Base-by-base conservation (phyloP, 78 protist species). In the Mastigamoeba balamuthi region DNA sequence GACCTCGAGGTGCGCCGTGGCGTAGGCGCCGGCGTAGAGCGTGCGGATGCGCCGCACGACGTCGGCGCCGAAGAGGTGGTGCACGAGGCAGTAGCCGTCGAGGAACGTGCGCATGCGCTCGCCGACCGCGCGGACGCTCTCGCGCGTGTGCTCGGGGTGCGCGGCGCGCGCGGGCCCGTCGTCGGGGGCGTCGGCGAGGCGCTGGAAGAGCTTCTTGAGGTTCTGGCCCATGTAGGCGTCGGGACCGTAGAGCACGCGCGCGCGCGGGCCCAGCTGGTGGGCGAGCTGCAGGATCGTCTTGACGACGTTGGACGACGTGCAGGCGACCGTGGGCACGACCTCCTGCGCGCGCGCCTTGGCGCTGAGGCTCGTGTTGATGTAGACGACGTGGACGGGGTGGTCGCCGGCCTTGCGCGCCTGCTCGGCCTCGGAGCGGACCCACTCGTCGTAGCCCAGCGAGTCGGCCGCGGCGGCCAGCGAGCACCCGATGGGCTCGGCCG, bases 221-320 rank as follows among this genome's bases (percentile, higher is more conserved):
- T 72, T 72, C 36, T 4, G 27, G 36, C 76, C 76, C 76, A 72
- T 72, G 76, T 72, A 65, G 28, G 76, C 6, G 39, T 72, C 76
- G 40, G 76, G 76, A 3, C 76, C 76, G 39, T 48, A 72, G 40
- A 66, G 52, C 42, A 72, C 64, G 64, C 4, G 7, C 4, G 52
- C 36, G 30, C 29, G 29, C 28, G 76, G 76, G 58, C 58, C 17
- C 29, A 72, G 3, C 76, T 72, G 69, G 42, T 30, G 39, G 39
- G 3, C 3, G 30, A 65, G 8, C 64, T 72, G 69, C 63, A 72
- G 38, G 64, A 72, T 72, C 25, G 76, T 72, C n/a, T 65, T 3
- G 35, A 72, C 70, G n/a, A 72, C 76, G 64, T 72, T 72, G 36
- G 66, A 48, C 25, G 76, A 72, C 27, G 76, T 72, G 76, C 76